phyloP scores from a whole-genome alignment of 2,329 filamentous ascomycete species.

The Bipolaris zeicola region DNA sequence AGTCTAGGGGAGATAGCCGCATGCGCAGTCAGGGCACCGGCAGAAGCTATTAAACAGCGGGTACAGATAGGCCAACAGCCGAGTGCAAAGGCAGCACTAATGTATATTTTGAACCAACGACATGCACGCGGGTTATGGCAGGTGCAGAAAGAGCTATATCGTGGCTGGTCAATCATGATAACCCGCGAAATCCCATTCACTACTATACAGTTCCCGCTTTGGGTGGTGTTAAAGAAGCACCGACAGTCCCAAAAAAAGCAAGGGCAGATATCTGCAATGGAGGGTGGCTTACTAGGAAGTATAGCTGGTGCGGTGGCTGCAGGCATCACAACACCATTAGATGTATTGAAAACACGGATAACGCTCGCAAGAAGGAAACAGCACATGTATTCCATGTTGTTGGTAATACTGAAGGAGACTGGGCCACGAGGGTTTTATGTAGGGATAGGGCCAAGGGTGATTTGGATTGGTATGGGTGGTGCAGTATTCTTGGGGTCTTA shows the following conservation, averaged over 20 bases:
- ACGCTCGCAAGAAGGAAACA: slow-evolving; percentile 81
- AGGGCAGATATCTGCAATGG: slow-evolving; percentile 67
- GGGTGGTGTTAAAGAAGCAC: slow-evolving; percentile 88
- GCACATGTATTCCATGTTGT: slow-evolving; percentile 64
- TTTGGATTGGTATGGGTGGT: slow-evolving; percentile 94
- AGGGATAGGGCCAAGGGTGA: slow-evolving; percentile 79
- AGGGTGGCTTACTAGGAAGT: slow-evolving; percentile 86
- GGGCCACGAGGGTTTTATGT: slow-evolving; percentile 74
- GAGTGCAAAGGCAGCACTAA: slow-evolving; percentile 69
- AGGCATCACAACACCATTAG: slow-evolving; percentile 86
- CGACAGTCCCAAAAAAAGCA: slow-evolving; percentile 55
- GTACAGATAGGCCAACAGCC: slow-evolving; percentile 87
- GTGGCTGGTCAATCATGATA: slow-evolving; percentile 90
- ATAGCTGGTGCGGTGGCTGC: slow-evolving; percentile 84
- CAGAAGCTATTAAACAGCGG: slow-evolving; percentile 95
- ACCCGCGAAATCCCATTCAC: slow-evolving; percentile 97
- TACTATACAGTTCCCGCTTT: slow-evolving; percentile 94
- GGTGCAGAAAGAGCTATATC: slow-evolving; percentile 84
- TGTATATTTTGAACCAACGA: slow-evolving; percentile 64
- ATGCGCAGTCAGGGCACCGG: slow-evolving; percentile 89
- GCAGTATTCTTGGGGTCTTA: slow-evolving; percentile 95
- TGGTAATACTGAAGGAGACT: slow-evolving; percentile 66
- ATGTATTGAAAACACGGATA: slow-evolving; percentile 95
- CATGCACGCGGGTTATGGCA: slow-evolving; percentile 52
- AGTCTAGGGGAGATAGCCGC: slow-evolving; percentile 87